Percentiles rank a stretch among this genome's conserved stretches.
These are phyloP conservation scores for Apiotrichum brassicae DNA, from an alignment of 1,284 basidiomycete species.

Conservation along the genomic window DNA sequence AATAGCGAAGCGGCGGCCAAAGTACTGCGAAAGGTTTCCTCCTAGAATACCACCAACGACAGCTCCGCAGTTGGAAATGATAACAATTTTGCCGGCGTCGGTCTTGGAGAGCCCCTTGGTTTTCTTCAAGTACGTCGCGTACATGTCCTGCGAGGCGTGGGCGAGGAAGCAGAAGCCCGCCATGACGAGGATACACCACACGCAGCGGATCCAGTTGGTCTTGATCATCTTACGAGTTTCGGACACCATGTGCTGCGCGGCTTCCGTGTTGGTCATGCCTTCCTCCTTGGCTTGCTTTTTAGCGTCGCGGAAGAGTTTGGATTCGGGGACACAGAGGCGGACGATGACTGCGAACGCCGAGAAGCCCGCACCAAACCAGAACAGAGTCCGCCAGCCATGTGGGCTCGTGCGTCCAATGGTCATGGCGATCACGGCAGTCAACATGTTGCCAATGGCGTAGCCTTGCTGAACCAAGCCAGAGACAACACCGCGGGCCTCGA, in stretches of 20 bases:
- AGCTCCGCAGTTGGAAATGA: constrained; percentile 65
- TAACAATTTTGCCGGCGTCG: constrained; percentile 74
- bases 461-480: constrained; percentile 80
- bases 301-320: constrained; percentile 58
- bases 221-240: constrained; percentile 71
- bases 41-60: constrained; percentile 45
- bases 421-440: constrained; percentile 67
- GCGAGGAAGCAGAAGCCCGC: constrained; percentile 80
- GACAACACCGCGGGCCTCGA: constrained; percentile 75
- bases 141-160: constrained; percentile 65
- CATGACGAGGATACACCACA: constrained; percentile 62
- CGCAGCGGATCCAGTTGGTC: constrained; percentile 70
- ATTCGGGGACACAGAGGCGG: constrained; percentile 71
- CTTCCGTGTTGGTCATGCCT: constrained; percentile 44
- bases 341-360: constrained; percentile 67
- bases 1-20: constrained; percentile 67
- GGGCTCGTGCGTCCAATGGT: constrained; percentile 42
- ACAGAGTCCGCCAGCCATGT: constrained; percentile 50
- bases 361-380: constrained; percentile 58
- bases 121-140: constrained; percentile 64
- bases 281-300: constrained; percentile 36
- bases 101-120: constrained; percentile 49
- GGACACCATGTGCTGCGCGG: constrained; percentile 64
- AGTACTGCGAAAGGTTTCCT: too few relatives aligned
- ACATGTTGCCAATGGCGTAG: constrained; percentile 55